Conservation (phyloP, 78 protist genomes). For the Dictyostelium intermedium region DNA sequence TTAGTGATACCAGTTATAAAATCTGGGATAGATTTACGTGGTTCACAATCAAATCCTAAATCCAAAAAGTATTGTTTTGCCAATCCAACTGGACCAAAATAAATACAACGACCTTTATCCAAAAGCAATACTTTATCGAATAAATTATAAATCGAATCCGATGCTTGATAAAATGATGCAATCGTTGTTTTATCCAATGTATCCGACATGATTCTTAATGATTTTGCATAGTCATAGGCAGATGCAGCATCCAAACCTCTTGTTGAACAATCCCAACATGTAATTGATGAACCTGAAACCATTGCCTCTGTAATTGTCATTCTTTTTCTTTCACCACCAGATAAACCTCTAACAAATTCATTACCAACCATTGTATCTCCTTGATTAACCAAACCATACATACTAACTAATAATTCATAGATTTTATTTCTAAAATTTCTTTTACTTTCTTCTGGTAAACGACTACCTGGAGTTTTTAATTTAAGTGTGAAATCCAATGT, state of each 20-base stretch:
- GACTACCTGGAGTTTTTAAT: slow-evolving; percentile 54
- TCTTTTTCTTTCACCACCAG: slow-evolving; percentile 78
- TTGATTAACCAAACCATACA: slow-evolving; percentile 73
- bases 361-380: slow-evolving; percentile 75
- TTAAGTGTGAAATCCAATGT: slow-evolving; percentile 70
- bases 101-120: slow-evolving; percentile 59
- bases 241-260: slow-evolving; percentile 77
- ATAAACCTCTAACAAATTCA: slow-evolving; percentile 63
- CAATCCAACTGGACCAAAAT: slow-evolving; percentile 43
- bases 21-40: slow-evolving; percentile 71
- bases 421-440: slow-evolving; percentile 55
- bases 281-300: slow-evolving; percentile 69
- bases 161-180: slow-evolving; percentile 72
- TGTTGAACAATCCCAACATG: slow-evolving; percentile 69
- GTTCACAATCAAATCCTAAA: slow-evolving; percentile 72
- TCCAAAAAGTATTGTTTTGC: slow-evolving; percentile 67
- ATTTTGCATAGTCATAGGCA: slow-evolving; percentile 68
- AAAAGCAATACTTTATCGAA: slow-evolving; percentile 54
- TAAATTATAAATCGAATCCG: slow-evolving; percentile 44
- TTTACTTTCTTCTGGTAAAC: slow-evolving; percentile 71
- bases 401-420: slow-evolving; percentile 30
- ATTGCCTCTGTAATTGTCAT: slow-evolving; percentile 74
- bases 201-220: slow-evolving; percentile 70
- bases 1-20: slow-evolving; percentile 75
- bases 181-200: slow-evolving; percentile 69